Evolutionary conservation across 441 rosid genomes (phyloP), one percentile per base, ranked within the genome.

Genomic region (Euphorbia corollata): DNA sequence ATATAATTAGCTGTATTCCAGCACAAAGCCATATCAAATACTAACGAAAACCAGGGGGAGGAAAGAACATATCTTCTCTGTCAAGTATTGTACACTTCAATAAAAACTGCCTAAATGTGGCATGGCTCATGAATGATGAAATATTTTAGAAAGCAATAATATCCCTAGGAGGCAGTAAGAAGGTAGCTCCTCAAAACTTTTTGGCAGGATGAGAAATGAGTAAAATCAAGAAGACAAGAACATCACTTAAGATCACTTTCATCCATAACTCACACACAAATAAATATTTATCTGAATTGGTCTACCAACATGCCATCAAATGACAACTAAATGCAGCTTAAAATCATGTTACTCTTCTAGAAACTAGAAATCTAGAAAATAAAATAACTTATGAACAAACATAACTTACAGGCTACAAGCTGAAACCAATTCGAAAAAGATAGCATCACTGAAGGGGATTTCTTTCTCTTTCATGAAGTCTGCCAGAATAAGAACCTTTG

Each of bases 361-460:
- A 9, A 22, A 22, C 9, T 36, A 53, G 39, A 48, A 8, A 57
- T 50, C 64, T 54, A 16, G 34, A 19, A 15, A 61, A 36, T 36
- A 6, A 36, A 36, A 36, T 36, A 8, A n/a, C n/a, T n/a, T n/a
- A n/a, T n/a, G n/a, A n/a, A n/a, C n/a, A n/a, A 2, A n/a, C 12
- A 32, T 36, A 22, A 78, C 91, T 84, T 82, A 90, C 98, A 79
- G 78, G 86, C 89, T 90, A 77, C 97, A 92, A 56, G 96, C 96
- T 54, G 97, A 90, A 45, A 84, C 79, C 63, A 88, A 86, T 78
- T 92, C 98, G 79, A 81, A 87, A 82, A 82, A 87, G 63, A 82
- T 74, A 13, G 90, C 76, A 68, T 88, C 94, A 30, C 50, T 77
- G 62, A 88, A 83, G 68, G 89, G 81, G 58, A 90, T 74, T 30